Evolutionary conservation across 805 yeast genomes (phyloP), one percentile per base, ranked within the genome.

Genomic region (Saccharomycopsis sp.): DNA sequence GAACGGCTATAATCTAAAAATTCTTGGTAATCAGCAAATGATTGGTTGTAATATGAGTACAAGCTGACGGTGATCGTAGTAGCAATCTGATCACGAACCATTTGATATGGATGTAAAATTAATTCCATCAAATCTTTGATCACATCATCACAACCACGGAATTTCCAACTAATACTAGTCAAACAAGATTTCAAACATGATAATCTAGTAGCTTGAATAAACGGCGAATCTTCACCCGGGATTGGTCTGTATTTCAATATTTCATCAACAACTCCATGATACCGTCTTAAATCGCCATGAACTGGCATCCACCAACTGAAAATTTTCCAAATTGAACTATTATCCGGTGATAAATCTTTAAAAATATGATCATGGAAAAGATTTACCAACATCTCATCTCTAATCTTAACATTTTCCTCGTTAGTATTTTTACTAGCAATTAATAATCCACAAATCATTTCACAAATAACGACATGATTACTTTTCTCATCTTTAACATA

Each of bases 231-330:
- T 0, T 80, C 73, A 23, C 67, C 67, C 24, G 59, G 58, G 44
- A 73, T 74, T 14, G 79, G 49, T 11, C 60, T 41, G 14, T 50
- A 56, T 2, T 67, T 61, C 16, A 41, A 28, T 2, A 50, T 17
- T 11, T 26, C 19, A 70, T 60, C 2, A 83, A 59, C 9, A 70
- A 68, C 11, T 81, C 79, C 13, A 13, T 24, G 21, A 44, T 75
- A 71, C 47, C 96, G 71, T 57, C 96, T 73, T 40, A 70, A 52
- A 59, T 85, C 94, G 31, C 78, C 66, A 53, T 75, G 80, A 0
- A 77, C 60, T 0, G 87, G 83, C 1, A 78, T 56, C 84, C 87
- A 82, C 81, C 86, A 81, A 3, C 81, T 67, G 40, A 85, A 74
- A 0, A 86, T 72, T 28, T 70, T 69, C 97, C 97, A 93, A 33